Evolutionary conservation across 768 basidiomycete species (phyloP).

Genomic region (Mycena metata): DNA sequence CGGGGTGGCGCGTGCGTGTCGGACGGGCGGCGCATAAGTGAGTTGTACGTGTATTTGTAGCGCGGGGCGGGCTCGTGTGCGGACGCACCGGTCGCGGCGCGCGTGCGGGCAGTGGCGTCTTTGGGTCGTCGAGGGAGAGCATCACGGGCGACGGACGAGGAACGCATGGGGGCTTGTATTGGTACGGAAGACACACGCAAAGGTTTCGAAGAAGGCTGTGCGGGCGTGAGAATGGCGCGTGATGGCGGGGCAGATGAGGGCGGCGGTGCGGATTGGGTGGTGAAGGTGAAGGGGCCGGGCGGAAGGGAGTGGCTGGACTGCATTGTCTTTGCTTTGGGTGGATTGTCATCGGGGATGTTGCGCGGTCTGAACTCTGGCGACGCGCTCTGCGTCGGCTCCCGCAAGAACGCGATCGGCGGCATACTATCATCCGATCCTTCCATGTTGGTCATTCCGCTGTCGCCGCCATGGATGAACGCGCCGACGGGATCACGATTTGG

Average conservation of each 20-base stretch:
- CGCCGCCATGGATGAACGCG: no score
- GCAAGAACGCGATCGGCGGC: slow-evolving; percentile 30
- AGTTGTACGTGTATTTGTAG: slow-evolving; percentile 10
- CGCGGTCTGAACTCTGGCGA: not conserved
- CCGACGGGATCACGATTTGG: no score
- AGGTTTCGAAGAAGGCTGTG: no score
- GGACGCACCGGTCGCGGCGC: slow-evolving; percentile 11
- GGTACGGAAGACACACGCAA: not conserved
- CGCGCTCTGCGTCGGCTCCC: not conserved
- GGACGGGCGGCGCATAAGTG: slow-evolving; percentile 12
- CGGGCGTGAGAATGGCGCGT: not conserved
- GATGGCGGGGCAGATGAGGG: not conserved
- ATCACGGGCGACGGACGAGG: not conserved
- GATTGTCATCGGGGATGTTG: no score
- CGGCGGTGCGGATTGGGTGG: no score
- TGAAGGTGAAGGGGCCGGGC: no score
- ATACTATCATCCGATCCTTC: slow-evolving; percentile 10
- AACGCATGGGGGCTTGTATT: not conserved
- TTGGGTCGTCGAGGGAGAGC: not conserved
- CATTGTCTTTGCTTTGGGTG: no score
- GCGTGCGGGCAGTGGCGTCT: slow-evolving; percentile 1
- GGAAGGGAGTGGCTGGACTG: no score
- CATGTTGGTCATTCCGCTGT: no score
- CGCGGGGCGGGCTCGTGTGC: slow-evolving; percentile 1
- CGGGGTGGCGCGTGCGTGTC: not conserved